A percentile compares a stretch with the other conserved stretches of the same genome.
phyloP scores from a whole-genome alignment of 768 basidiomycete species.

The Pleurotus giganteus region DNA sequence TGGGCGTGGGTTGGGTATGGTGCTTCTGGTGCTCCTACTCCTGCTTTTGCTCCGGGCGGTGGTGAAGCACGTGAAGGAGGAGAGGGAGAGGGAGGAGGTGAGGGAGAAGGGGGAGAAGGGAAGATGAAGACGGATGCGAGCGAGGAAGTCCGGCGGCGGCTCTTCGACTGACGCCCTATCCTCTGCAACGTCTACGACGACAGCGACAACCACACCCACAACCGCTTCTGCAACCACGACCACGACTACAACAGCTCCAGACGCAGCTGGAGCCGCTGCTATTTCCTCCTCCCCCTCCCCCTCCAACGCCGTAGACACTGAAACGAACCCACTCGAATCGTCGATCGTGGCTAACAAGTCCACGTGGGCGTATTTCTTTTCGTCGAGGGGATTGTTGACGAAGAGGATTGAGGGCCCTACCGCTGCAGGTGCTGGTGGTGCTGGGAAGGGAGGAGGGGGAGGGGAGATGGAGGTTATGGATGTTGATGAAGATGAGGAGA shows the following conservation, averaged over 20 bases:
- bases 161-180: not conserved
- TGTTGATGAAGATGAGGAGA: constrained; percentile 52
- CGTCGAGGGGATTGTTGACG: constrained; percentile 39
- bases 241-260: not conserved
- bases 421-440: constrained; percentile 8
- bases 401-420: constrained; percentile 52
- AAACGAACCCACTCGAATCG: constrained; percentile 55
- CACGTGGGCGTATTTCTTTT: constrained; percentile 55
- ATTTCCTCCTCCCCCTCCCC: no score
- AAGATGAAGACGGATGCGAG: not conserved
- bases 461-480: constrained; percentile 76
- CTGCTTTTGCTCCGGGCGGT: constrained; percentile 14
- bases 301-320: no score
- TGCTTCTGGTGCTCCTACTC: constrained; percentile 21
- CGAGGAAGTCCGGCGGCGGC: no score
- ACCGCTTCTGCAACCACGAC: not conserved
- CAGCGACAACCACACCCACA: not conserved
- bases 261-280: no score
- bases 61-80: no score
- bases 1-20: constrained; percentile 58
- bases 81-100: not conserved
- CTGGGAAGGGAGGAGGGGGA: constrained; percentile 45
- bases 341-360: constrained; percentile 48
- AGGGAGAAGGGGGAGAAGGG: not conserved
- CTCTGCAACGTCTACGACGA: not conserved